Evolutionary conservation across 257 asterid genomes (phyloP).

Genomic region (Buddleja alternifolia): DNA sequence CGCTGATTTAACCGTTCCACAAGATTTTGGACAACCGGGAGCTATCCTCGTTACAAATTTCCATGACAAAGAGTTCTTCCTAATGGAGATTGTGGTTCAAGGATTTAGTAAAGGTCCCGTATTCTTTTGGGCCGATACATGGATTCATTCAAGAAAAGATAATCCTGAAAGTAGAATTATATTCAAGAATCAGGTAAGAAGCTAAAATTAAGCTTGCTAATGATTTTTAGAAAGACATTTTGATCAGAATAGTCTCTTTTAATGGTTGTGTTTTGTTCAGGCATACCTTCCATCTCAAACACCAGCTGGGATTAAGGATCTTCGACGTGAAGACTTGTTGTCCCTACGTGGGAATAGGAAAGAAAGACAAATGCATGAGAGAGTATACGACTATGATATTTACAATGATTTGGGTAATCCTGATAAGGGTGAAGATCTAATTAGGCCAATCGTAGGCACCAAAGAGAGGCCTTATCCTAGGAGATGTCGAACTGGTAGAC

Average conservation of each 20-base stretch:
- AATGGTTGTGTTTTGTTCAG: conserved; percentile 32
- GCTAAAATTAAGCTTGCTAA: neutral
- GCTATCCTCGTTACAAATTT: conserved; percentile 74
- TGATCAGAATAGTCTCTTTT: too few species aligned
- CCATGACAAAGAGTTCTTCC: conserved; percentile 77
- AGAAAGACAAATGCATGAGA: conserved; percentile 77
- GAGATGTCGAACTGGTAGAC: conserved; percentile 88
- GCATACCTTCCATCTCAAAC: conserved; percentile 85
- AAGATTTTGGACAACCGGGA: conserved; percentile 81
- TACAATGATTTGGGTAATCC: conserved; percentile 93
- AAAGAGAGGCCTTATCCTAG: conserved; percentile 89
- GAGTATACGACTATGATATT: conserved; percentile 79
- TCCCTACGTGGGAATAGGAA: conserved; percentile 72
- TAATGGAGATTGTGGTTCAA: conserved; percentile 77
- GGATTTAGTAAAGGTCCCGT: conserved; percentile 64
- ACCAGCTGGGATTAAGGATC: conserved; percentile 81
- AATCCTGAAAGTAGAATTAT: conserved; percentile 75
- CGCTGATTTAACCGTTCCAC: conserved; percentile 67
- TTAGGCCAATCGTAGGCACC: conserved; percentile 62
- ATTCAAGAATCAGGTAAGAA: conserved; percentile 73
- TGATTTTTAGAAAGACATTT: too few species aligned
- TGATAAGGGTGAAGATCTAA: conserved; percentile 62
- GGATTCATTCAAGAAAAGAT: conserved; percentile 84
- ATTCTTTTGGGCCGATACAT: conserved; percentile 76
- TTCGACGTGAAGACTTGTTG: conserved; percentile 64